Evolutionary conservation across 2,329 filamentous ascomycete species (phyloP).

Genomic region (Cladophialophora exuberans): DNA sequence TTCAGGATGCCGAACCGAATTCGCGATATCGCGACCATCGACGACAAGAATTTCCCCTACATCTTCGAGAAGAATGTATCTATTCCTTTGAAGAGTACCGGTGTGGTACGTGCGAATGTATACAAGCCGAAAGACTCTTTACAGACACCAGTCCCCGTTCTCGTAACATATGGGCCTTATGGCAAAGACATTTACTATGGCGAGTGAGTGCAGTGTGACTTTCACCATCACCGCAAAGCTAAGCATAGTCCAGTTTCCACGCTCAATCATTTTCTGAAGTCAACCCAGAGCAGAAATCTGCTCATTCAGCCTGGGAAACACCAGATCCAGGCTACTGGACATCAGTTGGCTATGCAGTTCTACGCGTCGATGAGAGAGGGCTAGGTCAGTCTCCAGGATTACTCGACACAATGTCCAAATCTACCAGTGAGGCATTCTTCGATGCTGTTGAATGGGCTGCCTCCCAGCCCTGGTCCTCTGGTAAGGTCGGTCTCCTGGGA

Average conservation of each 20-base stretch:
- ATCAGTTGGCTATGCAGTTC: constrained; percentile 59
- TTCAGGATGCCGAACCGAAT: constrained; percentile 24
- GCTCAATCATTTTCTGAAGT: constrained; percentile 12
- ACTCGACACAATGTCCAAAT: constrained; percentile 57
- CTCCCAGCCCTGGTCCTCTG: constrained; percentile 55
- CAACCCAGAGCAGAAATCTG: constrained; percentile 51
- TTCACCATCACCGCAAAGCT: background rate
- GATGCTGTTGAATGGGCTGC: constrained; percentile 58
- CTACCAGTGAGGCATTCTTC: constrained; percentile 56
- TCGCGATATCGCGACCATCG: constrained; percentile 19
- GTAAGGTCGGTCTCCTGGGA: constrained; percentile 56
- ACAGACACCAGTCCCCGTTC: constrained; percentile 57
- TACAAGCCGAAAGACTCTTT: constrained; percentile 49
- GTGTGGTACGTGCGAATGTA: constrained; percentile 55
- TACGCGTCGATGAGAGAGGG: constrained; percentile 46
- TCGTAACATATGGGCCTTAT: constrained; percentile 74
- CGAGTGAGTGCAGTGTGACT: background rate
- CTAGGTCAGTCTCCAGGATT: constrained; percentile 56
- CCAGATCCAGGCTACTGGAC: constrained; percentile 64
- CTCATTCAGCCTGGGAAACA: constrained; percentile 63
- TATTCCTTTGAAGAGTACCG: constrained; percentile 46
- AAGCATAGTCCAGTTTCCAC: background rate
- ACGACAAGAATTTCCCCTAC: constrained; percentile 46
- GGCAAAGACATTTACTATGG: constrained; percentile 71
- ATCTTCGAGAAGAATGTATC: constrained; percentile 56